Conservation (phyloP, 139 green algal species). For the Ulvella scutata region DNA sequence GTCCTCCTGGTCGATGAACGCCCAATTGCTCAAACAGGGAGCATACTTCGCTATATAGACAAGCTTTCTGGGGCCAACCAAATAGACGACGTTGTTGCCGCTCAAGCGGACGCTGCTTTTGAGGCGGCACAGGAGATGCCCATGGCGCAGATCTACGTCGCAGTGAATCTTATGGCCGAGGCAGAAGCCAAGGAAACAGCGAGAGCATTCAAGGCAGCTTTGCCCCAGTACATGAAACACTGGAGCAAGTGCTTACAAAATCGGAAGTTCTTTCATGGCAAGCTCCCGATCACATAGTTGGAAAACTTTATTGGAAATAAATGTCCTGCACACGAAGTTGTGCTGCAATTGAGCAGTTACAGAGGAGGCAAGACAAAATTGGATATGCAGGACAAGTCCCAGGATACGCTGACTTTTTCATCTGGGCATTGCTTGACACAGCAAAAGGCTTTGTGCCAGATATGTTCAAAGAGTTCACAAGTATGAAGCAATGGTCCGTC, state of each 20-base stretch:
- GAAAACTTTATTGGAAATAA: no score
- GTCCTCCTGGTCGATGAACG: background rate
- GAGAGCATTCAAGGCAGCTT: background rate
- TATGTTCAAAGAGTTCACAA: background rate
- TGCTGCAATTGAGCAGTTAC: no score
- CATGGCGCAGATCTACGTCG: background rate
- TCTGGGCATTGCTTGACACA: background rate
- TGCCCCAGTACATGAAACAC: background rate
- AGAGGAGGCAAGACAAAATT: no score
- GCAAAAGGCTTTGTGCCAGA: background rate
- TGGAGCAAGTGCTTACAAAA: background rate
- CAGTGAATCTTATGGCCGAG: background rate
- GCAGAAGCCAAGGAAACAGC: background rate
- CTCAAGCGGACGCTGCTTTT: background rate
- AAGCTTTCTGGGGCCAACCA: background rate
- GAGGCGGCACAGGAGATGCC: background rate
- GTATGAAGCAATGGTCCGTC: background rate
- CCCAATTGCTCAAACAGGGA: background rate
- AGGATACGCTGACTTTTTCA: background rate
- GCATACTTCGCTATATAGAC: background rate
- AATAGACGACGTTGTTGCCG: background rate
- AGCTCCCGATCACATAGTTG: no score
- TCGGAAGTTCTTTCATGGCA: background rate
- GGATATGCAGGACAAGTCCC: background rate
- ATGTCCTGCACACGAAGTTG: no score